Percentiles rank a stretch among this genome's conserved stretches.
Conservation (phyloP, 2,329 filamentous ascomycete species). For the Aspergillus viridinutans region DNA sequence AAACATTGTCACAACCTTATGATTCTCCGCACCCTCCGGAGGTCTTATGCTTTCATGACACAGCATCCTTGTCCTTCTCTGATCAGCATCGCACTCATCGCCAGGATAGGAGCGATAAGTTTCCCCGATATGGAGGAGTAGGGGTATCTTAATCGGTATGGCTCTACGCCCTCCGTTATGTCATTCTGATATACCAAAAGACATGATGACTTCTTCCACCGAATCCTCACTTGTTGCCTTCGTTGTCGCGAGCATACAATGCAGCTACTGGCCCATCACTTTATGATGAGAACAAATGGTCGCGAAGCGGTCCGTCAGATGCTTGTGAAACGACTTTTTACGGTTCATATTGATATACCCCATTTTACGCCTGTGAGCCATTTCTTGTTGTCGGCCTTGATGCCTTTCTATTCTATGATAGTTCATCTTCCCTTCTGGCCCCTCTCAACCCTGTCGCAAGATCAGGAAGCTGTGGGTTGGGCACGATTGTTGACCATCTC, state of each 20-base stretch:
- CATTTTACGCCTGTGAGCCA: slow-evolving; percentile 21
- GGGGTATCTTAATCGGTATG: not conserved
- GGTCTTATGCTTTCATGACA: not conserved
- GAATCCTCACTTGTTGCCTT: slow-evolving; percentile 1
- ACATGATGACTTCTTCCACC: slow-evolving; percentile 5
- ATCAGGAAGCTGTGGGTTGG: not conserved
- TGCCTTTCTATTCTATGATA: slow-evolving; percentile 2
- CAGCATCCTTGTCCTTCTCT: not conserved
- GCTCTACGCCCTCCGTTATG: not conserved
- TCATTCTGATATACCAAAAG: not conserved
- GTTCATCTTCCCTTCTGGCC: slow-evolving; percentile 1
- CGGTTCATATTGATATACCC: slow-evolving; percentile 29
- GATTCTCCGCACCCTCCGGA: not conserved
- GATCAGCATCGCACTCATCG: not conserved
- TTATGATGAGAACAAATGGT: not conserved
- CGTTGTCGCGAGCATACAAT: not conserved
- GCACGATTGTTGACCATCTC: slow-evolving; percentile 10
- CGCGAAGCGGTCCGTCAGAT: slow-evolving; percentile 4
- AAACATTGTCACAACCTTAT: not conserved
- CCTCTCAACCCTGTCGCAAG: not conserved
- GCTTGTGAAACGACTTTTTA: slow-evolving; percentile 15
- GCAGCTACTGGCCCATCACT: not conserved
- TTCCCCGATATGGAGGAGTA: not conserved
- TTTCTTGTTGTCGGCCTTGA: slow-evolving; percentile 13
- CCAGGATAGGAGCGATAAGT: too few species aligned